phyloP scores from a whole-genome alignment of 2,329 filamentous ascomycete species.

The Xylaria polymorpha region DNA sequence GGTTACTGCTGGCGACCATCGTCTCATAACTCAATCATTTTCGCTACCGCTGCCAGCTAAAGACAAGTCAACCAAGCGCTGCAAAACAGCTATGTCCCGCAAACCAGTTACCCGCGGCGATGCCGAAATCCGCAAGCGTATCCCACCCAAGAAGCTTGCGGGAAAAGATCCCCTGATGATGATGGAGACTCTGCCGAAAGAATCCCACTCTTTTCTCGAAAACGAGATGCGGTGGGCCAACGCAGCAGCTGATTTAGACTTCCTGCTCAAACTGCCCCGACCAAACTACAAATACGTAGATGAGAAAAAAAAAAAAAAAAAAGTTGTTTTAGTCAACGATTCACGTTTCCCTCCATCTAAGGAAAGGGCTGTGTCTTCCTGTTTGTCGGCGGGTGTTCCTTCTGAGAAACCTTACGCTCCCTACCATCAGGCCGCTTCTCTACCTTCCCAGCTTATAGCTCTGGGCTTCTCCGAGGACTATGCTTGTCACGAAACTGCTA shows the following conservation, averaged over 20 bases:
- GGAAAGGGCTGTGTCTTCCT: not conserved
- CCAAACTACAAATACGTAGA: constrained; percentile 31
- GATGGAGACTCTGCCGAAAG: not conserved
- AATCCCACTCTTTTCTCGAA: constrained; percentile 7
- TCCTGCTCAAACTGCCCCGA: constrained; percentile 23
- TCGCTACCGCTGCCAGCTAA: constrained; percentile 8
- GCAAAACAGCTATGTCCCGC: not conserved
- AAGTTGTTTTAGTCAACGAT: constrained; percentile 3
- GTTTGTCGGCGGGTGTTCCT: constrained; percentile 40
- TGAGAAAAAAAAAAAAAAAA: constrained; percentile 14
- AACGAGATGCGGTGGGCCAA: constrained; percentile 26
- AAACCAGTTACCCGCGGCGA: not conserved
- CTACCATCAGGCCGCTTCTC: constrained; percentile 9
- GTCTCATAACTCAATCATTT: constrained; percentile 2
- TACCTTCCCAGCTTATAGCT: not conserved
- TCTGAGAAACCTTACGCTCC: constrained; percentile 37
- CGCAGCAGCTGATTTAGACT: constrained; percentile 18
- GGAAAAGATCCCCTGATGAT: not conserved
- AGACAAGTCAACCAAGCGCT: not conserved
- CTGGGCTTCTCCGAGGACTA: not conserved
- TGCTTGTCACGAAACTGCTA: constrained; percentile 21
- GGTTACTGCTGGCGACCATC: not conserved
- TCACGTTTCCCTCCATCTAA: constrained; percentile 14
- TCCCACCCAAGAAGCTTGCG: not conserved
- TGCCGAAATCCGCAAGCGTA: constrained; percentile 3